Base-by-base conservation (phyloP, 2,329 filamentous ascomycete species). In the Penicillium sp. region DNA sequence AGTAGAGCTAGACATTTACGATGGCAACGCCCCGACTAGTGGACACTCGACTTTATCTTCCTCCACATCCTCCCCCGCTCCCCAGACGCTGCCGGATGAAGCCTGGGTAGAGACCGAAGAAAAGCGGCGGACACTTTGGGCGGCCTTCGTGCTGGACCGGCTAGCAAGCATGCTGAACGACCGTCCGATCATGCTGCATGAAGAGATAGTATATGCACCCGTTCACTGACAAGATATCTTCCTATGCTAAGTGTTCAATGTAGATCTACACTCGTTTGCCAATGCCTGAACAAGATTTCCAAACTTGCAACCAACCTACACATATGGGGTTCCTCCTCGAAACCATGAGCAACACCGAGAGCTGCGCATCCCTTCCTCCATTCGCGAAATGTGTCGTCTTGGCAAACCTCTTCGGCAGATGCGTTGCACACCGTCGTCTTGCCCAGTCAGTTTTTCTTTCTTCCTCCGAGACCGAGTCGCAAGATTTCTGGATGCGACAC, bases 121-220 rank as follows among this genome's bases (percentile, higher is more conserved):
- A 30, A 44, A 41, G 33, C 24, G 49, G 12, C 30, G 49, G 33
- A 43, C 34, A 2, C 23, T 52, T 6, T 52, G 49, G 49, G 26
- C 39, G 9, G 49, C 49, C 30, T 52, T 43, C 21, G 44, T 41
- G 7, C 34, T 52, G n/a, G 49, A 52, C 32, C 30, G 49, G 32
- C 34, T 52, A 8, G 23, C 39, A 12, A 52, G 45, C 24, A 43
- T 41, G 49, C 39, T 41, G 17, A 47, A 48, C 17, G 43, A 52
- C n/a, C 39, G 49, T 17, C 49, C 49, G 1, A 9, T 29, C 10
- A 52, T 42, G 17, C 49, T 52, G 1, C 29, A 52, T 8, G 49
- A 52, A 44, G 40, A 50, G 24, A 42, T 37, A 7, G 47, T 50
- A 29, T 36, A 39, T 44, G 15, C 1, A 18, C n/a, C n/a, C n/a